A percentile compares a stretch with the other conserved stretches of the same genome.
phyloP scores from a whole-genome alignment of 2,329 filamentous ascomycete genomes.

The Shiraia bambusicola region DNA sequence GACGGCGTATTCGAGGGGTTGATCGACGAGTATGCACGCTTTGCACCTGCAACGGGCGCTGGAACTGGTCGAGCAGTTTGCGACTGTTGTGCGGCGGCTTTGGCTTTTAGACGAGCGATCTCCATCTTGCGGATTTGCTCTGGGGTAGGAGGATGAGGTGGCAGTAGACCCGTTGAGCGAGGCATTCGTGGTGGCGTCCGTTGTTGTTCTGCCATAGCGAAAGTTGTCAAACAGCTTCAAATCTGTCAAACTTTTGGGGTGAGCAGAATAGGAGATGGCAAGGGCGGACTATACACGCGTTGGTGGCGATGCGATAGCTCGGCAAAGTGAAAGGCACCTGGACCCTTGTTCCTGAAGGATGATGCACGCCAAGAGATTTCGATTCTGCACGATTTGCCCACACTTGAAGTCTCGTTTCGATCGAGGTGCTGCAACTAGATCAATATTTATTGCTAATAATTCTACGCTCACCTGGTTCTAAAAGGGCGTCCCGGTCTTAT shows the following conservation, averaged over 20 bases:
- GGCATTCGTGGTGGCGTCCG: slow-evolving; percentile 52
- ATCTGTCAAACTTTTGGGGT: background rate
- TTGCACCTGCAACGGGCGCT: slow-evolving; percentile 57
- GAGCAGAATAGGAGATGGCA: background rate
- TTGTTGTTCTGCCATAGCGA: slow-evolving; percentile 45
- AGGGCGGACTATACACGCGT: background rate
- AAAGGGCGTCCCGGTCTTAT: slow-evolving; percentile 27
- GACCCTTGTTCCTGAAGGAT: slow-evolving; percentile 30
- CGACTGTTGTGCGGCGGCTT: slow-evolving; percentile 66
- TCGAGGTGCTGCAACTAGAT: slow-evolving; percentile 11
- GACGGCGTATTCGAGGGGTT: slow-evolving; percentile 55
- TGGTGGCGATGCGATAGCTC: slow-evolving; percentile 17
- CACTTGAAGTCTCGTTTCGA: slow-evolving; percentile 5
- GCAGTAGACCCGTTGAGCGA: slow-evolving; percentile 43
- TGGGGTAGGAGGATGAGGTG: slow-evolving; percentile 56
- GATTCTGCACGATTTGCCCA: slow-evolving; percentile 10
- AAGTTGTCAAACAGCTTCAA: background rate
- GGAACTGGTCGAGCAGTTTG: slow-evolving; percentile 26
- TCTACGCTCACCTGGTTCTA: background rate
- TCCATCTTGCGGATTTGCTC: slow-evolving; percentile 68
- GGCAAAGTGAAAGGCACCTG: slow-evolving; percentile 8
- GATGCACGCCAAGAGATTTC: slow-evolving; percentile 35
- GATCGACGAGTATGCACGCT: slow-evolving; percentile 69
- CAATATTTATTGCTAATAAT: background rate
- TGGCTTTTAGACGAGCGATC: slow-evolving; percentile 83